Percentiles rank a stretch among this genome's conserved stretches.
Conservation (phyloP, 2,329 filamentous ascomycete genomes). For the Microdochium nivale region DNA sequence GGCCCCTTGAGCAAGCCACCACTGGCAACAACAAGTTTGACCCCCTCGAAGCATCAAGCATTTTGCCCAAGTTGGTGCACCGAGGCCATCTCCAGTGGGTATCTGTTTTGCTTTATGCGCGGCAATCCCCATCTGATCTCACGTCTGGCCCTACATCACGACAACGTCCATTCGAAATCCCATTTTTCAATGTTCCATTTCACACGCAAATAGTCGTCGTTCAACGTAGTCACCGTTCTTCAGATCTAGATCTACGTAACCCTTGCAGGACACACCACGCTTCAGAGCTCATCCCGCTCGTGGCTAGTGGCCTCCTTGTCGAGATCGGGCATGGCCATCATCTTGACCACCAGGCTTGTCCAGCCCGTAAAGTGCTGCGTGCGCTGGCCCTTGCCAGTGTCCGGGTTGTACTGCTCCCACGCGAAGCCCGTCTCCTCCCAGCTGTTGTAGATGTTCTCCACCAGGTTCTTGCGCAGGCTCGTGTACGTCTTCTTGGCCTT, state of each 20-base stretch:
- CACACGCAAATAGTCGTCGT: no score
- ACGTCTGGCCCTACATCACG: no score
- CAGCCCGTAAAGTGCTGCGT: constrained; percentile 98
- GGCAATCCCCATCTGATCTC: no score
- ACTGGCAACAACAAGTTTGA: no score
- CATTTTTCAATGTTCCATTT: no score
- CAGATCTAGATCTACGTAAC: not conserved
- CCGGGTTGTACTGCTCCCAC: constrained; percentile 97
- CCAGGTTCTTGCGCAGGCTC: constrained; percentile 70
- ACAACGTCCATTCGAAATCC: no score
- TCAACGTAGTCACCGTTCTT: not conserved
- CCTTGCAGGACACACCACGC: not conserved
- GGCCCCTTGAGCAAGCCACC: no score
- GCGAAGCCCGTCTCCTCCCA: constrained; percentile 93
- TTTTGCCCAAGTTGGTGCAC: no score
- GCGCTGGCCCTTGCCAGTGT: constrained; percentile 85
- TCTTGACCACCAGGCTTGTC: constrained; percentile 97
- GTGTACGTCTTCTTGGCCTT: constrained; percentile 69
- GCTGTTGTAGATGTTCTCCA: constrained; percentile 78
- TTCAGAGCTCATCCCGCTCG: constrained; percentile 39
- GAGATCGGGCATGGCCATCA: constrained; percentile 87
- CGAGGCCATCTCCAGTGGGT: no score
- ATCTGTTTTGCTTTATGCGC: no score
- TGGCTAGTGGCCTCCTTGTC: constrained; percentile 16
- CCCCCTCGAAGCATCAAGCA: no score